Conservation (phyloP, 2,329 filamentous ascomycete species). For the Botryotinia globosa region DNA sequence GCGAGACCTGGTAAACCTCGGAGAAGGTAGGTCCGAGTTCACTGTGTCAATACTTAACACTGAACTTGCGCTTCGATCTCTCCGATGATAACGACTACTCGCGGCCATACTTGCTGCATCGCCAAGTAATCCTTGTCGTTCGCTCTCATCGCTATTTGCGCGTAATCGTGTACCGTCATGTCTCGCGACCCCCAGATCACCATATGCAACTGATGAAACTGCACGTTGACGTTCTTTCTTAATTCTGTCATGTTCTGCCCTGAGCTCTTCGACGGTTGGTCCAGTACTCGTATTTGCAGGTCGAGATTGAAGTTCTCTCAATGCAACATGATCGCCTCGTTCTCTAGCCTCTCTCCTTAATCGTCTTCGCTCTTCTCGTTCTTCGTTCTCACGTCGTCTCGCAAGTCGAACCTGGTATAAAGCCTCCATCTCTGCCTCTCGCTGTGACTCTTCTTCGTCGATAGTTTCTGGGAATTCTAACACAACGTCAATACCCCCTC, state of each 20-base stretch:
- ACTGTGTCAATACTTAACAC: slow-evolving; percentile 52
- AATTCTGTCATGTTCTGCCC: slow-evolving; percentile 53
- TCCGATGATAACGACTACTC: slow-evolving; percentile 43
- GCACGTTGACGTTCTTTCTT: slow-evolving; percentile 61
- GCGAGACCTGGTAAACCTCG: slow-evolving; percentile 42
- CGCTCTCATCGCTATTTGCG: slow-evolving; percentile 68
- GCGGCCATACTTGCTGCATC: slow-evolving; percentile 55
- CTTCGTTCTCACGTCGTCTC: slow-evolving; percentile 70
- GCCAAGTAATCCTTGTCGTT: slow-evolving; percentile 67
- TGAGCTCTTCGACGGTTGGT: slow-evolving; percentile 59
- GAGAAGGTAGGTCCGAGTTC: slow-evolving; percentile 44
- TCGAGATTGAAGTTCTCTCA: slow-evolving; percentile 61
- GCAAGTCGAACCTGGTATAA: slow-evolving; percentile 85
- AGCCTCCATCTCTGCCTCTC: slow-evolving; percentile 89
- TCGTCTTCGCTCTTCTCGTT: slow-evolving; percentile 72
- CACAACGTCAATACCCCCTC: slow-evolving; percentile 87
- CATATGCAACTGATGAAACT: slow-evolving; percentile 74
- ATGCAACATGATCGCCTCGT: slow-evolving; percentile 64
- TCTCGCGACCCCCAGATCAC: slow-evolving; percentile 69
- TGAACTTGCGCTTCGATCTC: slow-evolving; percentile 53
- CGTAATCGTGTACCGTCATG: slow-evolving; percentile 75
- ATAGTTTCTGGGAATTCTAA: slow-evolving; percentile 78
- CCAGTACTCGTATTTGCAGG: slow-evolving; percentile 43
- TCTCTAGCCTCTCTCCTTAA: slow-evolving; percentile 69
- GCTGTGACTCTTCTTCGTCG: slow-evolving; percentile 72